A percentile compares a stretch with the other conserved stretches of the same genome.
phyloP scores from a whole-genome alignment of 2,329 filamentous ascomycete species.

The Colletotrichum sp. region DNA sequence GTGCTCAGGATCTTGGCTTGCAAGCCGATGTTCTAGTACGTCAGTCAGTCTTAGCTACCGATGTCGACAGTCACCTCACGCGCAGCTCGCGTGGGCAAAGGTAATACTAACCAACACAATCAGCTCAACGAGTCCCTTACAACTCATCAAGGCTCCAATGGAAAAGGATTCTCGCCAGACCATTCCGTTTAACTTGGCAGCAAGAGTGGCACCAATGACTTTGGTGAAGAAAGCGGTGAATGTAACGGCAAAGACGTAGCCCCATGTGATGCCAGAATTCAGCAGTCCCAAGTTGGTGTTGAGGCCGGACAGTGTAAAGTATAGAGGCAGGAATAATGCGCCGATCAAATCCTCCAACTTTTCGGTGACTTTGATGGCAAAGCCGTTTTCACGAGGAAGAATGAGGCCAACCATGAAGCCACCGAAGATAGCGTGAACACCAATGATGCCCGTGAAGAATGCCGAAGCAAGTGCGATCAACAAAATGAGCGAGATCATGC shows the following conservation, averaged over 20 bases:
- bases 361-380: conserved; percentile 89
- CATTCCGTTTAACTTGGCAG: conserved; percentile 76
- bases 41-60: not conserved
- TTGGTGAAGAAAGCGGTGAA: conserved; percentile 84
- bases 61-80: not conserved
- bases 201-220: conserved; percentile 80
- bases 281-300: conserved; percentile 88
- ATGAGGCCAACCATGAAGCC: conserved; percentile 90
- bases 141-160: conserved; percentile 93
- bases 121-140: conserved; percentile 92
- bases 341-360: conserved; percentile 93
- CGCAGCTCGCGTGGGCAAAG: not conserved
- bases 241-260: conserved; percentile 84
- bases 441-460: conserved; percentile 90
- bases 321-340: conserved; percentile 84
- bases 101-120: conserved; percentile 78
- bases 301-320: conserved; percentile 91
- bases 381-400: conserved; percentile 87
- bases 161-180: conserved; percentile 90
- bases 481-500: conserved; percentile 82
- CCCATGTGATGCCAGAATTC: conserved; percentile 84
- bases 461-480: conserved; percentile 79
- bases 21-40: conserved; percentile 68
- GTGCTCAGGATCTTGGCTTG: conserved; percentile 82
- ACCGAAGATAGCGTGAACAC: conserved; percentile 93